Evolutionary conservation across 257 asterid genomes (phyloP), one percentile per base, ranked within the genome.

Genomic region (Hygrophila difformis): DNA sequence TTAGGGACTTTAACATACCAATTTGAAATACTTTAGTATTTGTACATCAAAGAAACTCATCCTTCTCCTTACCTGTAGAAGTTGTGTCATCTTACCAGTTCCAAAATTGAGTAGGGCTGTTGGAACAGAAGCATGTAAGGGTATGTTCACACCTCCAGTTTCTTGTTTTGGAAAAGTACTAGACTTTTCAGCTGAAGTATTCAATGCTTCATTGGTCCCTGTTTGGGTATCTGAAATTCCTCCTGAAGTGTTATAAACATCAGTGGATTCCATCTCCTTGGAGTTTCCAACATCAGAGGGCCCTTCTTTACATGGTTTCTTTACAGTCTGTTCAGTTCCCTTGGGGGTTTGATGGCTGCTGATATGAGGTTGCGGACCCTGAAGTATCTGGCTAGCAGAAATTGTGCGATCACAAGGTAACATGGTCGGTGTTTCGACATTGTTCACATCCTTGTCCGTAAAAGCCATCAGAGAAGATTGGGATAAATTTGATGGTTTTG

Each of bases 81-180:
- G 94, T 71, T 85, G 94, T n/a, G 92, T 80, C 96, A 91, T 85
- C 46, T 84, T 82, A 53, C 98, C 96, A 8, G 77, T 33, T 22
- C 79, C 79, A 39, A 53, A 75, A 50, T 18, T 64, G 74, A 64
- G 71, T 56, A 66, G 56, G 4, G 83, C 73, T 49, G 65, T 69
- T 2, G 74, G 13, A 28, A 59, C 63, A 11, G 72, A 48, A 24
- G 31, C 31, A 5, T 61, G 73, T 49, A 45, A 8, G 12, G 60
- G 49, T 40, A 55, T 59, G 3, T 51, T 53, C 23, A 53, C 15
- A 26, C 60, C 59, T 17, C 59, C 69, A 47, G 48, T 47, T 40
- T 62, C 71, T 34, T 59, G 74, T 35, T 63, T 58, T 6, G 69
- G 29, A 31, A 48, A 37, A 51, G 46, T 31, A 39, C 60, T 72